These are phyloP conservation scores for Elongisporangium prolatum DNA, from an alignment of 352 stramenopile genomes.

Conservation along the genomic window DNA sequence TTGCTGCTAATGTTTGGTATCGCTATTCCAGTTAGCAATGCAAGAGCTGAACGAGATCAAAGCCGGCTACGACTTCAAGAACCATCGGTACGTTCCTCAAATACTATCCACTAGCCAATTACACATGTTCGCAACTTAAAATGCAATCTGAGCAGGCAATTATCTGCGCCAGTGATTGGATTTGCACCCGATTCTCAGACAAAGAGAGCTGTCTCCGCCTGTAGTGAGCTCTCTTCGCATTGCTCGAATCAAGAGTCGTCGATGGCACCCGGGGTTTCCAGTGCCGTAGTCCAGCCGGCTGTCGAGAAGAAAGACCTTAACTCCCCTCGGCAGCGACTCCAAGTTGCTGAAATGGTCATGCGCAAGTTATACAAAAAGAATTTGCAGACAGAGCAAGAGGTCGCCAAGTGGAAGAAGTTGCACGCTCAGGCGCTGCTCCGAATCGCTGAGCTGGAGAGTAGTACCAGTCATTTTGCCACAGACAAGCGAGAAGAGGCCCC, in stretches of 20 bases:
- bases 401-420: conserved; percentile 17
- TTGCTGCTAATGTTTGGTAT: background rate
- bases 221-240: background rate
- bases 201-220: background rate
- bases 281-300: background rate
- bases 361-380: conserved; percentile 58
- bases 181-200: background rate
- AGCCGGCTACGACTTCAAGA: conserved; percentile 25
- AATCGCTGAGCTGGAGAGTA: conserved; percentile 13
- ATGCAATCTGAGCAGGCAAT: conserved; percentile 13
- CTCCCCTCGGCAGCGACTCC: conserved; percentile 36
- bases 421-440: conserved; percentile 13
- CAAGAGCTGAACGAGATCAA: conserved; percentile 49
- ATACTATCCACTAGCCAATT: background rate
- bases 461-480: background rate
- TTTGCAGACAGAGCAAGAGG: conserved; percentile 28
- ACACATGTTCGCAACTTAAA: background rate
- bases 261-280: background rate
- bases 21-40: conserved; percentile 30
- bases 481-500: background rate
- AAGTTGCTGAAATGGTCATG: conserved; percentile 57
- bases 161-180: conserved; percentile 16
- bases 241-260: background rate
- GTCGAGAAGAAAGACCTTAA: conserved; percentile 14
- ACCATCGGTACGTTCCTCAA: conserved; percentile 17